Evolutionary conservation across 352 stramenopile genomes (phyloP).

Genomic region (Phytophthora pseudosyringae): DNA sequence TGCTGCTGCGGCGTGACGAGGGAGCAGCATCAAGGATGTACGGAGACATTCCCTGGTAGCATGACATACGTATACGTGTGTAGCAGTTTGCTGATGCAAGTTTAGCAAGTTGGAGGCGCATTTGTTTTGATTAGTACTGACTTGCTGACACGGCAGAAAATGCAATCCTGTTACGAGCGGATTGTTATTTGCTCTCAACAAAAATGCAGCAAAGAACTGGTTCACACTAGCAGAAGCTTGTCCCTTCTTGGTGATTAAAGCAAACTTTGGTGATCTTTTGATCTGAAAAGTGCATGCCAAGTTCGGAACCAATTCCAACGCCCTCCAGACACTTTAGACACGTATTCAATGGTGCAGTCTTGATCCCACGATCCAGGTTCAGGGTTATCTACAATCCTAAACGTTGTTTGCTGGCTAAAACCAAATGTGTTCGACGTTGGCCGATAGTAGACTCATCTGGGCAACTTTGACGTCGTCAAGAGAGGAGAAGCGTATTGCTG

Average conservation of each 20-base stretch:
- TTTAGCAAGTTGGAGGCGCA: no score
- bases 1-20: conserved; percentile 8
- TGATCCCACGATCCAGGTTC: conserved; percentile 10
- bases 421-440: conserved; percentile 6
- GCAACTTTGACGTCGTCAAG: conserved; percentile 8
- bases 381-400: conserved; percentile 8
- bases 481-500: conserved; percentile 6
- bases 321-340: conserved; percentile 4
- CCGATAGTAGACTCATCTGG: conserved; percentile 1
- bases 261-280: conserved; percentile 1
- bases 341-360: conserved; percentile 9
- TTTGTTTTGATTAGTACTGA: no score
- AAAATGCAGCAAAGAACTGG: conserved; percentile 7
- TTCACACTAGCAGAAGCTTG: neutral
- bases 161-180: no score
- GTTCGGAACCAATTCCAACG: conserved; percentile 7
- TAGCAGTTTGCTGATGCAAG: no score
- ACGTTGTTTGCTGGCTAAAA: neutral
- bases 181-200: neutral
- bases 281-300: neutral
- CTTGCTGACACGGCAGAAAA: no score
- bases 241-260: neutral
- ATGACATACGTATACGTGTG: no score
- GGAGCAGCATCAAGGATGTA: no score
- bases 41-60: no score